phyloP scores from a whole-genome alignment of 306 rosid species.

The Vigna mungo region DNA sequence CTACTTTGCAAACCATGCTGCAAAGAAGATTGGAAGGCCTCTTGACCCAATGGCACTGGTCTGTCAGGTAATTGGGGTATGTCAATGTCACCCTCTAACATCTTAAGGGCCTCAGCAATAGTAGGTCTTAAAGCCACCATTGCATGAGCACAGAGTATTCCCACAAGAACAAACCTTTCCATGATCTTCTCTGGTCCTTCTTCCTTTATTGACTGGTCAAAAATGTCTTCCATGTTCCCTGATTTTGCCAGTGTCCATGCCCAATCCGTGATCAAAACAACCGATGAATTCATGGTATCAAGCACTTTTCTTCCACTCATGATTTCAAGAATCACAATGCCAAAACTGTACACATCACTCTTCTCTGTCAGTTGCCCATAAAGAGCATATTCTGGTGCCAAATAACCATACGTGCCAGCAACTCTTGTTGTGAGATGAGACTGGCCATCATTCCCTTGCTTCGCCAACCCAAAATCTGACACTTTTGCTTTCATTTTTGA shows the following conservation, averaged over 20 bases:
- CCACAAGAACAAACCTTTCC: conserved; percentile 89
- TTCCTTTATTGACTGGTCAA: conserved; percentile 56
- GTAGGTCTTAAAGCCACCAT: conserved; percentile 93
- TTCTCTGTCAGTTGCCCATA: conserved; percentile 86
- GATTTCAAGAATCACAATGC: conserved; percentile 78
- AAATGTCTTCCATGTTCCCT: conserved; percentile 61
- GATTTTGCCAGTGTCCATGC: conserved; percentile 73
- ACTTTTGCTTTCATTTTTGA: conserved; percentile 74
- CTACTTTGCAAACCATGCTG: conserved; percentile 42
- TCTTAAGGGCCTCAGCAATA: conserved; percentile 75
- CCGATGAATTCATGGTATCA: conserved; percentile 58
- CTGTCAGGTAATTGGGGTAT: conserved; percentile 80
- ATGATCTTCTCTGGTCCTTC: conserved; percentile 73
- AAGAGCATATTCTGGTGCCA: conserved; percentile 86
- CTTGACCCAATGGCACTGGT: conserved; percentile 80
- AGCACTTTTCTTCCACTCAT: conserved; percentile 87
- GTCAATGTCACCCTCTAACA: conserved; percentile 92
- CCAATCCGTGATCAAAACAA: conserved; percentile 79
- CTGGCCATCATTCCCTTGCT: conserved; percentile 71
- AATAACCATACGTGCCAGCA: conserved; percentile 87
- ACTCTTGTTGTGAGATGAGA: conserved; percentile 86
- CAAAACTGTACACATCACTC: conserved; percentile 86
- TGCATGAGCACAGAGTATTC: conserved; percentile 92
- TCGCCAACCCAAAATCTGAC: conserved; percentile 82
- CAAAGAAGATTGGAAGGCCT: conserved; percentile 62